Base-by-base conservation (phyloP, 2,329 filamentous ascomycete species). In the Cladosporium phlei region DNA sequence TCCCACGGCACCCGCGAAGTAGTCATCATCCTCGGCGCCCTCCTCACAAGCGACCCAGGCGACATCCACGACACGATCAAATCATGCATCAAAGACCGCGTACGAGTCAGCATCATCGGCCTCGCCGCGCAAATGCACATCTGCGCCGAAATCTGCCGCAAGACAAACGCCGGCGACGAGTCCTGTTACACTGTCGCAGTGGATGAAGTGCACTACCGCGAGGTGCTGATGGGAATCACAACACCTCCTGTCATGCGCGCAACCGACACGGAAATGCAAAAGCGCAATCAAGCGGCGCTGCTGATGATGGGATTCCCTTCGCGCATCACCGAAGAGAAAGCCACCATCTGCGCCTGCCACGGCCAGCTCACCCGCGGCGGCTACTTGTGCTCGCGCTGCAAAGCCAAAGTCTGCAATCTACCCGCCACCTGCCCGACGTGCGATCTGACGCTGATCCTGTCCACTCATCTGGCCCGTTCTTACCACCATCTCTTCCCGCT, bases 281-380 rank as follows among this genome's bases (percentile, higher is more conserved):
- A 51, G 43, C 57, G 54, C 55, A 69, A 77, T 59, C 65, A 73
- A 59, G 68, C 63, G 47, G 75, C 77, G 2, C 73, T 98, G 30
- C 78, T 98, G 20, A 94, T 95, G 86, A 98, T 98, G 91, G 93
- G 93, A 4, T 98, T 98, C 61, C 93, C 93, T 0, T 94, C 88
- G 5, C 80, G 90, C 28, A 86, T 85, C 2, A 80, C 93, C 4
- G 86, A 88, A 44, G 75, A 81, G 19, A 73, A 75, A 37, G 77
- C 82, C 4, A 89, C 85, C 49, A 80, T 93, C 52, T 98, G 93
- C 65, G 89, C 90, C 4, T 98, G 93, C 63, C 91, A 97, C 68
- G 88, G 86, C 55, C 82, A 82, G 52, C 82, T 91, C 12, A 84
- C 79, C 16, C 76, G 86, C 39, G 88, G 93, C 47, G 93, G 93